Evolutionary conservation across 768 basidiomycete genomes (phyloP).

Genomic region (Chalciporus chontae): DNA sequence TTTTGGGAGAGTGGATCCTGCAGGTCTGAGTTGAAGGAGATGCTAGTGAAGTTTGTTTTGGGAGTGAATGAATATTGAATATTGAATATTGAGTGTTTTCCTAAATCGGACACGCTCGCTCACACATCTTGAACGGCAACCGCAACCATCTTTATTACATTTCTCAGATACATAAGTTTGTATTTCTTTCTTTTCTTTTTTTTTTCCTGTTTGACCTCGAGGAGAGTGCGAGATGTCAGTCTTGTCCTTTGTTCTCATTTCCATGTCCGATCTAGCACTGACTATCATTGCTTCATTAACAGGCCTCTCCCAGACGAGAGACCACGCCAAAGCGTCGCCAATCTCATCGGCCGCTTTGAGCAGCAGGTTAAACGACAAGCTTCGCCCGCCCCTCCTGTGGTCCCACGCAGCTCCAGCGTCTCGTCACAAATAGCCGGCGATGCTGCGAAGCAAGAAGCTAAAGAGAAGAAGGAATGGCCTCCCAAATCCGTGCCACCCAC

Average conservation of each 20-base stretch:
- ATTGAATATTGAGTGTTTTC: too few relatives aligned
- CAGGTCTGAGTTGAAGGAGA: constrained; percentile 17
- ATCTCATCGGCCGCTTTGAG: constrained; percentile 87
- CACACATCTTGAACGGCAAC: constrained; percentile 19
- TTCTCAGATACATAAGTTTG: constrained; percentile 13
- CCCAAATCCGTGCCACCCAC: constrained; percentile 42
- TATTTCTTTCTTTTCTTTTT: constrained; percentile 12
- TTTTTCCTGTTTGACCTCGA: constrained; percentile 10
- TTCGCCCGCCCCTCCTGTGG: constrained; percentile 33
- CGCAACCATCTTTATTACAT: constrained; percentile 25
- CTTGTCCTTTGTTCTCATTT: constrained; percentile 1
- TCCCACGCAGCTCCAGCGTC: constrained; percentile 63
- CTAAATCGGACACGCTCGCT: constrained; percentile 16
- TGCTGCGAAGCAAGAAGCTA: constrained; percentile 60
- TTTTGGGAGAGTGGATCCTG: constrained; percentile 54
- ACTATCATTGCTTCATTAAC: constrained; percentile 18
- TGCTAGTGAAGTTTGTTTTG: constrained; percentile 21
- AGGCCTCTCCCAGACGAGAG: constrained; percentile 89
- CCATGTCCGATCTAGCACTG: constrained; percentile 11
- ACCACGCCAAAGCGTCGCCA: constrained; percentile 82
- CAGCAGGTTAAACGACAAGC: constrained; percentile 70
- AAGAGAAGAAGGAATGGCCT: constrained; percentile 78
- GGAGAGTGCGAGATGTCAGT: constrained; percentile 29
- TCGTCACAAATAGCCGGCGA: constrained; percentile 63
- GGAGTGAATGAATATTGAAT: neutral